Percentiles rank a stretch among this genome's conserved stretches.
phyloP scores from a whole-genome alignment of 768 basidiomycete species.

The Trichaptum fuscoviolaceum region DNA sequence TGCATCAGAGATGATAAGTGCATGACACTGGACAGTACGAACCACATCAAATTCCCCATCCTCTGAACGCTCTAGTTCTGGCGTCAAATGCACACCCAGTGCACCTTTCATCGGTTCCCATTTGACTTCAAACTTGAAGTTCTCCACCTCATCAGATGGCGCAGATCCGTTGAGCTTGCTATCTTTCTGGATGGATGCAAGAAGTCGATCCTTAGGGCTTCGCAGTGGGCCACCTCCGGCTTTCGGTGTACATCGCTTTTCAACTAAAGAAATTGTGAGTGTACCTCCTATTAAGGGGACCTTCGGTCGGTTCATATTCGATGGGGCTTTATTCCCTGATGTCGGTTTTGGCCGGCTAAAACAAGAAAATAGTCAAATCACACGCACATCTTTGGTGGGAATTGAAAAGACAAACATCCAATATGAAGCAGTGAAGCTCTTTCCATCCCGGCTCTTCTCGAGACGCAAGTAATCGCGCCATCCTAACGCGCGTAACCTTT shows the following conservation, averaged over 20 bases:
- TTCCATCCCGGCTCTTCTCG: conserved; percentile 62
- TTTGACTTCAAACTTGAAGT: conserved; percentile 56
- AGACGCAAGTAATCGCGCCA: conserved; percentile 77
- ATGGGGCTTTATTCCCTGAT: neutral
- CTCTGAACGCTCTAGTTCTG: conserved; percentile 39
- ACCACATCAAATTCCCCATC: conserved; percentile 51
- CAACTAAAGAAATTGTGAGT: conserved; percentile 66
- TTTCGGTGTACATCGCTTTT: conserved; percentile 36
- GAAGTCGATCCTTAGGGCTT: conserved; percentile 45
- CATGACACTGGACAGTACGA: conserved; percentile 23
- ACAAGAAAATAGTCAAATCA: neutral
- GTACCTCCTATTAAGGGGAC: conserved; percentile 33
- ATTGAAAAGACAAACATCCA: conserved; percentile 59
- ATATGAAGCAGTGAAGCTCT: conserved; percentile 69
- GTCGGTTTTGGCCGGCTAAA: neutral
- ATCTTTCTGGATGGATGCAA: conserved; percentile 59
- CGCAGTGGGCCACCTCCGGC: conserved; percentile 43
- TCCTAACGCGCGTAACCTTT: conserved; percentile 77
- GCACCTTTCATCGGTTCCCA: conserved; percentile 76
- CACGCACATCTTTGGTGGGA: neutral
- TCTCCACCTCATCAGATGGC: conserved; percentile 75
- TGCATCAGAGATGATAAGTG: conserved; percentile 3
- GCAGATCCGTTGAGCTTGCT: conserved; percentile 49
- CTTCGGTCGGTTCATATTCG: conserved; percentile 17
- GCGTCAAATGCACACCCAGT: conserved; percentile 52